A percentile compares a stretch with the other conserved stretches of the same genome.
These are phyloP conservation scores for Zelopaecilomyces penicillatus DNA, from an alignment of 2,329 filamentous ascomycete species.

Conservation along the genomic window DNA sequence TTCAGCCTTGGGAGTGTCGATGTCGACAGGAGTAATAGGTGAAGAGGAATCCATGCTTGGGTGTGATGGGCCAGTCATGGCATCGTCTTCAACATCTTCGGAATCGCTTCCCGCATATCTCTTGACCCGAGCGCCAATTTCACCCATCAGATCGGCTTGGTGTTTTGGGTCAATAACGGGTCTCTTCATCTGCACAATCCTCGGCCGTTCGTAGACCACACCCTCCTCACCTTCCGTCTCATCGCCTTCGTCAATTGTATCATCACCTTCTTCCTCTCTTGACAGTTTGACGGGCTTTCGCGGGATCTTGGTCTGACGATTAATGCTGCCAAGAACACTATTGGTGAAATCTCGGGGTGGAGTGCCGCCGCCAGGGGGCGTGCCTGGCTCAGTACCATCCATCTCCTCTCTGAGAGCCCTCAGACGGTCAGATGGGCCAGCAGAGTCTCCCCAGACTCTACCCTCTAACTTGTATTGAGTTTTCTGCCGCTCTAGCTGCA, in stretches of 20 bases:
- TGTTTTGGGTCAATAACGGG: slow-evolving; percentile 57
- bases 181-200: slow-evolving; percentile 68
- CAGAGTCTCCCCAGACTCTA: slow-evolving; percentile 73
- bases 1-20: slow-evolving; percentile 50
- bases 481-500: slow-evolving; percentile 93
- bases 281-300: slow-evolving; percentile 42
- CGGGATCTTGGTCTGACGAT: slow-evolving; percentile 48
- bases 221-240: slow-evolving; percentile 45
- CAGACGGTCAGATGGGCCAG: slow-evolving; percentile 83
- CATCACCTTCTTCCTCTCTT: slow-evolving; percentile 30
- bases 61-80: slow-evolving; percentile 67
- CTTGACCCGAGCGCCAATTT: slow-evolving; percentile 71
- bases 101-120: slow-evolving; percentile 65
- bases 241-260: slow-evolving; percentile 40
- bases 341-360: slow-evolving; percentile 58
- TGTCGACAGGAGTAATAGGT: slow-evolving; percentile 58
- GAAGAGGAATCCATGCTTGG: slow-evolving; percentile 64
- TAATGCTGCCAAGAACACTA: slow-evolving; percentile 65
- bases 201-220: slow-evolving; percentile 68
- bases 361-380: slow-evolving; percentile 39
- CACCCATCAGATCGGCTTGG: slow-evolving; percentile 55
- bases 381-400: slow-evolving; percentile 53
- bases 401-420: slow-evolving; percentile 90
- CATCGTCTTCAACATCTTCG: slow-evolving; percentile 55
- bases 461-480: slow-evolving; percentile 97